Percentiles rank a stretch among this genome's conserved stretches.
Conservation (phyloP, 345 rosid genomes). For the Eucalyptus cloeziana region DNA sequence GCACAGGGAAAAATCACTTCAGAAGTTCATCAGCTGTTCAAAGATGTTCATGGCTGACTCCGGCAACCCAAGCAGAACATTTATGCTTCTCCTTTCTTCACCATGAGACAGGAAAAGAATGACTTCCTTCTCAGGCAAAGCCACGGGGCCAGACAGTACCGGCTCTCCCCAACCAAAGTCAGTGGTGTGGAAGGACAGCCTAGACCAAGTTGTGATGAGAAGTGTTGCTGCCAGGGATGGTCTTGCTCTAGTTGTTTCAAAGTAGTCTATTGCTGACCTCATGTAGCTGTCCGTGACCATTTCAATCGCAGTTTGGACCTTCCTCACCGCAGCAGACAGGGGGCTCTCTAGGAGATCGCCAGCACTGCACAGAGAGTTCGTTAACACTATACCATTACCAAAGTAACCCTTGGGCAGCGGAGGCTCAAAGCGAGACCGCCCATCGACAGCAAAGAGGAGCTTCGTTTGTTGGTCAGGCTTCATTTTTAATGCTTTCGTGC, state of each 20-base stretch:
- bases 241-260: slow-evolving; percentile 71
- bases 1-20: background rate
- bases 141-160: slow-evolving; percentile 62
- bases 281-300: slow-evolving; percentile 60
- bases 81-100: slow-evolving; percentile 43
- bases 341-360: slow-evolving; percentile 55
- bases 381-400: slow-evolving; percentile 69
- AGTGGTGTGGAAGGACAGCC: slow-evolving; percentile 63
- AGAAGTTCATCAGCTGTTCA: slow-evolving; percentile 30
- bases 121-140: slow-evolving; percentile 85
- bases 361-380: slow-evolving; percentile 45
- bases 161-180: slow-evolving; percentile 94
- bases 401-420: slow-evolving; percentile 56
- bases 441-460: slow-evolving; percentile 81
- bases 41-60: slow-evolving; percentile 67
- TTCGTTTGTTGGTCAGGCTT: slow-evolving; percentile 61
- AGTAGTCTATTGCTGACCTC: slow-evolving; percentile 87
- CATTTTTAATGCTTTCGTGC: slow-evolving; percentile 51
- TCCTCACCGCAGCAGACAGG: slow-evolving; percentile 30
- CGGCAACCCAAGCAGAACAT: slow-evolving; percentile 72
- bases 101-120: slow-evolving; percentile 64
- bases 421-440: slow-evolving; percentile 55
- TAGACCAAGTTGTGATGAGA: slow-evolving; percentile 77
- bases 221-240: slow-evolving; percentile 73
- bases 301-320: slow-evolving; percentile 51